Base-by-base conservation (phyloP, 768 basidiomycete genomes). In the Asterophora lycoperdoides region DNA sequence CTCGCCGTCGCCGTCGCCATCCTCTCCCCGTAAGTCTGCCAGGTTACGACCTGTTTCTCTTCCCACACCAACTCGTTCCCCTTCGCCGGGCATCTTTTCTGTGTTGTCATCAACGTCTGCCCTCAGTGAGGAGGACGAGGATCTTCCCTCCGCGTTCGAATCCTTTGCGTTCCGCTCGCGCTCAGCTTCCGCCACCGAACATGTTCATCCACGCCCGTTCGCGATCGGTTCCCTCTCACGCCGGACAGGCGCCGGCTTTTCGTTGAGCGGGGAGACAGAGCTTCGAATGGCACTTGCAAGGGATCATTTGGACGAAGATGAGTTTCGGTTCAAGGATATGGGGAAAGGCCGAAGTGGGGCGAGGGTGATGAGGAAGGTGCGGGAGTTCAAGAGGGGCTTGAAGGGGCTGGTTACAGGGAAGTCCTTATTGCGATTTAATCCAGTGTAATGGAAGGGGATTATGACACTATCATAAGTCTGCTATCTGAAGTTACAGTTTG, bases 201-300 rank as follows among this genome's bases (percentile, higher is more conserved):
- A 32, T 30, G 28, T 20, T 5, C 18, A 17, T 29, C 18, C 39
- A 26, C 47, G 28, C 26, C 35, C 48, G 60, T 18, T 61, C 61
- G 48, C 62, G 56, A 64, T 66, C 61, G 63, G 59, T 56, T 39
- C 42, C 54, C 19, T 58, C 56, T 33, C 58, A 53, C 33, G 53
- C 54, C 37, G 20, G 30, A 32, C 30, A n/a, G 42, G 30, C 14
- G 19, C 58, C 28, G 79, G 79, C 11, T 80, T 70, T 59, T 82
- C 80, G 47, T 65, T 82, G 55, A 82, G 79, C 45, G 80, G 80
- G 9, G 78, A 81, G 63, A 78, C 75, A 46, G 80, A 82, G 59
- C 53, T 81, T 63, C 68, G 74, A 54, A 80, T 81, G 77, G 73
- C 75, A 1, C 61, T 80, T 30, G 79, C 79, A 8, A 62, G 62